Evolutionary conservation across 2,329 filamentous ascomycete genomes (phyloP).

Genomic region (Aspergillus glaucus): DNA sequence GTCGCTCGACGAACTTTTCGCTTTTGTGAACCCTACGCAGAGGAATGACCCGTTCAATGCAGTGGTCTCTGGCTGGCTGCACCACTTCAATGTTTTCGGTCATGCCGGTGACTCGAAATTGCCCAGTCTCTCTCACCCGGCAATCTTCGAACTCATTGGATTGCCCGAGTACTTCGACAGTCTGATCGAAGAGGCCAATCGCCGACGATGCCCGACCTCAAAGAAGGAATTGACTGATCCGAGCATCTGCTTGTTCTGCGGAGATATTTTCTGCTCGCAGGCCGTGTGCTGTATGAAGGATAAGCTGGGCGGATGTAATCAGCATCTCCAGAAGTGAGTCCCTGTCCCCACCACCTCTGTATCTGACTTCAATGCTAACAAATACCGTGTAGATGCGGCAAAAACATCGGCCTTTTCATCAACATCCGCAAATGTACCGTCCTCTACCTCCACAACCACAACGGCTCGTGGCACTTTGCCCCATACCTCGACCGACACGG

Average conservation of each 20-base stretch:
- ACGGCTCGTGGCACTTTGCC: constrained; percentile 77
- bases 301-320: constrained; percentile 75
- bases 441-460: constrained; percentile 73
- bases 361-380: constrained; percentile 7
- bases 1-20: constrained; percentile 70
- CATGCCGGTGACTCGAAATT: constrained; percentile 27
- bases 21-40: constrained; percentile 43
- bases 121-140: constrained; percentile 66
- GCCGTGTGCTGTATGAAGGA: constrained; percentile 76
- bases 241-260: constrained; percentile 87
- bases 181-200: constrained; percentile 85
- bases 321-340: constrained; percentile 76
- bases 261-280: constrained; percentile 94
- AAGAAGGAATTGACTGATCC: constrained; percentile 89
- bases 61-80: constrained; percentile 65
- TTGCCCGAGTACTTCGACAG: constrained; percentile 87
- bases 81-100: constrained; percentile 36
- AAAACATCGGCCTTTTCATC: constrained; percentile 86
- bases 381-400: constrained; percentile 61
- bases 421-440: constrained; percentile 95
- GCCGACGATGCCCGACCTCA: constrained; percentile 75
- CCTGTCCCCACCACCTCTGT: not conserved
- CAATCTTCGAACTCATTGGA: constrained; percentile 89
- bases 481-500: constrained; percentile 96
- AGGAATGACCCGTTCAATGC: constrained; percentile 39